A percentile compares a stretch with the other conserved stretches of the same genome.
Conservation (phyloP, 1,284 basidiomycete species). For the Wallemia ichthyophaga region DNA sequence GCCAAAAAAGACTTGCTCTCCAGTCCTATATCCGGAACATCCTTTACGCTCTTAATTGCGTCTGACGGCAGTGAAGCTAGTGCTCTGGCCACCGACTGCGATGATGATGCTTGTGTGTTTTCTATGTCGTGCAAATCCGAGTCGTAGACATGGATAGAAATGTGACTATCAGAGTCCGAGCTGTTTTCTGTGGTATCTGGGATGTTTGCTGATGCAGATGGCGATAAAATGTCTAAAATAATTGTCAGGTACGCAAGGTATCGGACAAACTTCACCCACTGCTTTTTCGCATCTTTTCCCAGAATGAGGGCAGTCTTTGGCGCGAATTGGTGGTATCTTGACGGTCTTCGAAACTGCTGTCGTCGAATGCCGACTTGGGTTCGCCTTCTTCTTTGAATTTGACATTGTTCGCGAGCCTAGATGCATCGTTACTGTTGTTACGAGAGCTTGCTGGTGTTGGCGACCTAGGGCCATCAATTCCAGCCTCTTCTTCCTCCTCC, state of each 20-base stretch:
- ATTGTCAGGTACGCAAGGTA: background rate
- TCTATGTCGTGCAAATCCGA: background rate
- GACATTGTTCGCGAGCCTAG: background rate
- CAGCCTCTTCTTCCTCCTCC: background rate
- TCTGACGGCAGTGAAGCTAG: background rate
- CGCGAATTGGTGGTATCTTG: background rate
- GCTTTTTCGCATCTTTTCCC: background rate
- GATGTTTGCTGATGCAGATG: background rate
- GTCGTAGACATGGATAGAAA: background rate
- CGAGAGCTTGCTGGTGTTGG: background rate
- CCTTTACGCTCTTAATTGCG: background rate
- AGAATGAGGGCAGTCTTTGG: background rate
- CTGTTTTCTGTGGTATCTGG: background rate
- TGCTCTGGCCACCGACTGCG: background rate
- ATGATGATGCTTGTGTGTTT: background rate
- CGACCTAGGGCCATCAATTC: background rate
- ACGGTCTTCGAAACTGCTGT: background rate
- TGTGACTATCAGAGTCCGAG: background rate
- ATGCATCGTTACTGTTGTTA: background rate
- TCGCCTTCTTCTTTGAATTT: background rate
- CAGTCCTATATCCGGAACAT: background rate
- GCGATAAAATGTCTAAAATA: background rate
- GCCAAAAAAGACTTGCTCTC: background rate
- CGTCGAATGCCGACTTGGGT: background rate
- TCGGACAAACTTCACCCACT: background rate